A percentile compares a stretch with the other conserved stretches of the same genome.
These are phyloP conservation scores for Wickerhamiella sergipiensis DNA, from an alignment of 805 yeast species.

Conservation along the genomic window DNA sequence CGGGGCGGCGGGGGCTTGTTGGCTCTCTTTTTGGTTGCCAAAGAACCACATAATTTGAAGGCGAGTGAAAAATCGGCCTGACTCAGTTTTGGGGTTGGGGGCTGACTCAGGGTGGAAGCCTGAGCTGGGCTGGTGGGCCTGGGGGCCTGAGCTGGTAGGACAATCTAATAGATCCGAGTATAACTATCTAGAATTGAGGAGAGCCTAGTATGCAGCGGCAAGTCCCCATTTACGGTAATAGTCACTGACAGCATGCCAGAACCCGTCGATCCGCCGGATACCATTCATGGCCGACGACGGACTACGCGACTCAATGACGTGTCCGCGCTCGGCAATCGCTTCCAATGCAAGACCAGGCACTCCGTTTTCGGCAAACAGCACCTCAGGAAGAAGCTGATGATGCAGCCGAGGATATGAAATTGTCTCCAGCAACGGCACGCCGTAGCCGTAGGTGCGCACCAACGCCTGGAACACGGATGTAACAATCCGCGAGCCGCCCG, in stretches of 20 bases:
- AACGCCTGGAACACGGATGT: conserved; percentile 76
- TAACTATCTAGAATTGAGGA: too few species aligned
- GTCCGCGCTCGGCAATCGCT: conserved; percentile 35
- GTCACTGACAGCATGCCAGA: conserved; percentile 69
- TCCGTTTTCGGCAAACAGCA: conserved; percentile 45
- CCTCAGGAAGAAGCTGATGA: conserved; percentile 77
- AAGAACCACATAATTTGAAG: conserved; percentile 1
- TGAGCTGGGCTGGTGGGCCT: too few species aligned
- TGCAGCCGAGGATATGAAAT: conserved; percentile 74
- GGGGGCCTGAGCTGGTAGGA: too few species aligned
- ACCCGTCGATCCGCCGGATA: conserved; percentile 28
- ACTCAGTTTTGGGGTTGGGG: neutral
- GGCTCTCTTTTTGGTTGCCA: neutral
- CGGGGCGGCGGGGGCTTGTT: neutral
- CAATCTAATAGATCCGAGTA: too few species aligned
- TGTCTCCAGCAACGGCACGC: conserved; percentile 47
- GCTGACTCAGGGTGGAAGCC: neutral
- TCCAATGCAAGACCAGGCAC: conserved; percentile 25
- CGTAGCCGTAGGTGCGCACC: conserved; percentile 46
- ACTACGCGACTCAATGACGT: conserved; percentile 28
- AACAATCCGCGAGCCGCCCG: conserved; percentile 83
- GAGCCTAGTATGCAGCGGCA: conserved; percentile 45
- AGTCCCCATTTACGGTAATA: conserved; percentile 78
- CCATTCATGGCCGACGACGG: conserved; percentile 50
- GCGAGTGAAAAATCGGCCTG: neutral